phyloP scores from a whole-genome alignment of 2,329 filamentous ascomycete genomes.

The Beauveria rudraprayagi region DNA sequence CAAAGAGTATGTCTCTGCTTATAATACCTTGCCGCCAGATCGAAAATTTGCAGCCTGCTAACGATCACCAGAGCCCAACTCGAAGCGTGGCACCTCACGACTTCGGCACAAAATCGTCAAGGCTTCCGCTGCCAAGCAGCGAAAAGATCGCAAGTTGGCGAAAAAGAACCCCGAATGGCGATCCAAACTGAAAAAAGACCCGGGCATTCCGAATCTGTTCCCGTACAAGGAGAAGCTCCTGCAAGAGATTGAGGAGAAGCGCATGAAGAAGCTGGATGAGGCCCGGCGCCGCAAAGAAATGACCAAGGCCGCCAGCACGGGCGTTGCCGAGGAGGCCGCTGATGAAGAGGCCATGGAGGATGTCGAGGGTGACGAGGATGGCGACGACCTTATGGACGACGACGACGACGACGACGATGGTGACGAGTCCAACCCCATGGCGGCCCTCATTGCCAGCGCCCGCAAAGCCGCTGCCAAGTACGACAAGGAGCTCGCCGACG shows the following conservation, averaged over 20 bases:
- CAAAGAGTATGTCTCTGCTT: conserved; percentile 36
- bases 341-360: conserved; percentile 30
- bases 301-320: conserved; percentile 58
- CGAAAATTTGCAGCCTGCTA: neutral
- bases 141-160: conserved; percentile 77
- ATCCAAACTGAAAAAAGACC: conserved; percentile 92
- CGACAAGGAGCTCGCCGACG: conserved; percentile 55
- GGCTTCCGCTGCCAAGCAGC: conserved; percentile 79
- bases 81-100: conserved; percentile 83
- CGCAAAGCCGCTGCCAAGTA: conserved; percentile 69
- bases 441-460: conserved; percentile 80
- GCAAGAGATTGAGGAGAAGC: conserved; percentile 87
- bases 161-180: conserved; percentile 98
- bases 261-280: conserved; percentile 74
- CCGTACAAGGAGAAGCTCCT: conserved; percentile 96
- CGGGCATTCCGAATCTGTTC: conserved; percentile 93
- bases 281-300: conserved; percentile 61
- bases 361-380: conserved; percentile 37
- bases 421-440: conserved; percentile 78
- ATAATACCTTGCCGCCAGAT: too few species aligned
- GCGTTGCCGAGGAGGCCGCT: conserved; percentile 30
- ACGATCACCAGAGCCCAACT: conserved; percentile 66
- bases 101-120: conserved; percentile 96
- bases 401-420: conserved; percentile 46
- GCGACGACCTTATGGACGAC: conserved; percentile 44